Conservation (phyloP, 108 stramenopile genomes). For the Cyclostephanos invisitatus region DNA sequence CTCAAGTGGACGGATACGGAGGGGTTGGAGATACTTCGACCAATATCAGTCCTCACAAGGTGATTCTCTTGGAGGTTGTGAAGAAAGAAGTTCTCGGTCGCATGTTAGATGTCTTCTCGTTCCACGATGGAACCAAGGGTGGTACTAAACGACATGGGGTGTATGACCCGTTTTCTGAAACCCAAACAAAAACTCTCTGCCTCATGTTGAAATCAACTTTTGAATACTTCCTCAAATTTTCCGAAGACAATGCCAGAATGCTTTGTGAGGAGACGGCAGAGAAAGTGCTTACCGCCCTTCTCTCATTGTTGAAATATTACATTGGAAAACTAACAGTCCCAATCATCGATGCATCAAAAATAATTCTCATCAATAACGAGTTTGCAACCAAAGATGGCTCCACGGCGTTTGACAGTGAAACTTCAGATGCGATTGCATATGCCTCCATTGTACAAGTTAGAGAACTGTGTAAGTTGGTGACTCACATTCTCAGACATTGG, state of each 20-base stretch:
- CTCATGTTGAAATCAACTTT: slow-evolving; percentile 26
- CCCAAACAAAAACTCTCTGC: slow-evolving; percentile 35
- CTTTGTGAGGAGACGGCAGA: slow-evolving; percentile 2
- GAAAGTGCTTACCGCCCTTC: slow-evolving; percentile 23
- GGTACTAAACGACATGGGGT: slow-evolving; percentile 15
- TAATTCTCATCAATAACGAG: slow-evolving; percentile 1
- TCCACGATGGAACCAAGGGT: slow-evolving; percentile 11
- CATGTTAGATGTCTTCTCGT: slow-evolving; percentile 19
- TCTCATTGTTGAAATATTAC: slow-evolving; percentile 19
- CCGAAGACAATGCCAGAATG: neutral
- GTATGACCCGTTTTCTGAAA: slow-evolving; percentile 39
- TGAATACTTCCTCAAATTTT: slow-evolving; percentile 8
- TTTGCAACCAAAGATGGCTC: slow-evolving; percentile 27
- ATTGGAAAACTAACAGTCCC: slow-evolving; percentile 55
- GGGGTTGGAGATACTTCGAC: neutral
- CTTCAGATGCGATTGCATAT: slow-evolving; percentile 42
- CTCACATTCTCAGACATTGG: slow-evolving; percentile 62
- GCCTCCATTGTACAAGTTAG: slow-evolving; percentile 40
- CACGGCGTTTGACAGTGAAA: slow-evolving; percentile 19
- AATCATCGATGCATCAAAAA: slow-evolving; percentile 33
- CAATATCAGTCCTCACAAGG: neutral
- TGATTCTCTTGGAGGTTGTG: slow-evolving; percentile 17
- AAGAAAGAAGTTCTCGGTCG: slow-evolving; percentile 22
- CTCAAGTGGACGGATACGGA: neutral
- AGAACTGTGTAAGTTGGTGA: slow-evolving; percentile 47